Base-by-base conservation (phyloP, 2,329 filamentous ascomycete species). In the Fusarium sarcochroum region DNA sequence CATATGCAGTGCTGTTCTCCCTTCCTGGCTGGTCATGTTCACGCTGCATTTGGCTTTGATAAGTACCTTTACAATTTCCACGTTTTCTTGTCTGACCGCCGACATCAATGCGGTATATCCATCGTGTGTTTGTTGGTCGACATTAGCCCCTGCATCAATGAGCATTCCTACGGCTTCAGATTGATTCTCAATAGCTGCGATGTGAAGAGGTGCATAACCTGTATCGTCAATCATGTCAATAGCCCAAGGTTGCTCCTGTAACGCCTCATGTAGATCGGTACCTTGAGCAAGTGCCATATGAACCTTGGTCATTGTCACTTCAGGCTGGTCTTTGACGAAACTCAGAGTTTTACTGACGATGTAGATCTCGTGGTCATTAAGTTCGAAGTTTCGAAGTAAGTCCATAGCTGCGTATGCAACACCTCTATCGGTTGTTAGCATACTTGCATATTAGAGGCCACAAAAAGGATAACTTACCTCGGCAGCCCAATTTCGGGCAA, bases 171-270 rank as follows among this genome's bases (percentile, higher is more conserved):
- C 37, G 1, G 20, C 34, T 9, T 3, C 23, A 9, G 44, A 1
- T 8, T 17, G 41, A 9, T 23, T 2, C 0, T 0, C 2, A 1
- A 0, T 0, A 2, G 17, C 8, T 10, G 63, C 58, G 2, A 48
- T 3, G 4, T 18, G 1, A 21, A 71, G 42, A 2, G 68, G 53
- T 1, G 53, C 15, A 0, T 15, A 1, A 0, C 56, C 58, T 0
- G 13, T 34, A 4, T 9, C 5, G 17, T 64, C 51, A 2, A 62
- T n/a, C 2, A 42, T 38, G 42, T 58, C 15, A 7, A 65, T 46
- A 5, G 58, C 46, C 56, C 62, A 63, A 17, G 66, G 47, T 5
- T 71, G 62, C 6, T 62, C 38, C 7, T 38, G 11, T 2, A 69
- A 10, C 18, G 46, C 57, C 27, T n/a, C 23, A 7, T 40, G 17